A percentile compares a stretch with the other conserved stretches of the same genome.
Evolutionary conservation across 805 yeast genomes (phyloP).

Genomic region (Schizosaccharomyces japonicus): DNA sequence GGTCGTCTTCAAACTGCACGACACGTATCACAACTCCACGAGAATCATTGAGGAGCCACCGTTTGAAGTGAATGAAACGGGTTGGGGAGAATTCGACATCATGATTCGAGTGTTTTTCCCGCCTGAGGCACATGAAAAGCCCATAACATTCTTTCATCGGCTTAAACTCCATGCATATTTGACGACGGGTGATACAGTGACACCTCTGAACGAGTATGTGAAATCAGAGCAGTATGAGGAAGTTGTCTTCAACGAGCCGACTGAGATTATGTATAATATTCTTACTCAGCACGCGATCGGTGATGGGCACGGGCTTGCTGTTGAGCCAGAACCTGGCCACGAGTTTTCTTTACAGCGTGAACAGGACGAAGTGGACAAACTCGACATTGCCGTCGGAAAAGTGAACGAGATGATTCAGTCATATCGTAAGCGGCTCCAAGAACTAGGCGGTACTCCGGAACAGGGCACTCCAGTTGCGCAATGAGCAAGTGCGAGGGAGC

Average conservation of each 20-base stretch:
- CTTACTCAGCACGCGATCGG: slow-evolving; percentile 47
- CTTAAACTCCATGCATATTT: slow-evolving; percentile 74
- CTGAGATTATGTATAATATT: slow-evolving; percentile 61
- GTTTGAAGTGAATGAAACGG: slow-evolving; percentile 84
- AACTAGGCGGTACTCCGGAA: no score
- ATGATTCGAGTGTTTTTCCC: slow-evolving; percentile 67
- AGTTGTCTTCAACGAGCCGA: slow-evolving; percentile 83
- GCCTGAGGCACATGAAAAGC: slow-evolving; percentile 71
- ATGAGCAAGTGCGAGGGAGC: no score
- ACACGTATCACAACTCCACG: slow-evolving; percentile 72
- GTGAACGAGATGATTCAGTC: neutral
- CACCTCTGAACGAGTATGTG: slow-evolving; percentile 21
- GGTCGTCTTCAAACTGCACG: slow-evolving; percentile 86
- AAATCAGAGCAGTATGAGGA: slow-evolving; percentile 60
- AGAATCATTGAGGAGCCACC: slow-evolving; percentile 75
- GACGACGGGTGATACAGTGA: slow-evolving; percentile 14
- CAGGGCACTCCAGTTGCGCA: no score
- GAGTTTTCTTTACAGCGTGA: slow-evolving; percentile 12
- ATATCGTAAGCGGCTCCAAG: neutral
- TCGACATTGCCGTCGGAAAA: neutral
- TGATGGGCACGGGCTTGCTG: slow-evolving; percentile 19
- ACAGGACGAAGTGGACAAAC: slow-evolving; percentile 4
- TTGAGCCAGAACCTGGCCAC: slow-evolving; percentile 11
- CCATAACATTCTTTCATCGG: slow-evolving; percentile 65
- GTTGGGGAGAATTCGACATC: slow-evolving; percentile 98